Conservation (phyloP, 805 yeast species). For the Kodamaea lidongshanica region DNA sequence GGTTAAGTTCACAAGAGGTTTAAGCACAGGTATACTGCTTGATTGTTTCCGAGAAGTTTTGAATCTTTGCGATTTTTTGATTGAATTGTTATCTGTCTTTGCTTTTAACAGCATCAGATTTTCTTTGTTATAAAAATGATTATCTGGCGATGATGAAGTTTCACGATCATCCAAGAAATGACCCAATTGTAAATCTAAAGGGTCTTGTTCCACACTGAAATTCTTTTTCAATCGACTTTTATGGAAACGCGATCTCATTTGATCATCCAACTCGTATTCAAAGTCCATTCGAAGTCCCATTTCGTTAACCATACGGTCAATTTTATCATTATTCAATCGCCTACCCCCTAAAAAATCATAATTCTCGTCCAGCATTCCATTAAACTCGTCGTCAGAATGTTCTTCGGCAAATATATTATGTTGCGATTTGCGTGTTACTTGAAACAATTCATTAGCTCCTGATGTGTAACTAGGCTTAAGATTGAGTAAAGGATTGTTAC, state of each 20-base stretch:
- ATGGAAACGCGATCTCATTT: slow-evolving; percentile 28
- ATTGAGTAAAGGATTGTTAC: slow-evolving; percentile 3
- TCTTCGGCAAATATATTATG: neutral
- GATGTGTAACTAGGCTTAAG: slow-evolving; percentile 7
- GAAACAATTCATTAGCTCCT: slow-evolving; percentile 24
- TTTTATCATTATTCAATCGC: slow-evolving; percentile 29
- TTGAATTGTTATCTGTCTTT: slow-evolving; percentile 9
- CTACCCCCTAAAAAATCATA: slow-evolving; percentile 15
- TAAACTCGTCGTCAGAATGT: slow-evolving; percentile 19
- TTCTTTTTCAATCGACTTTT: slow-evolving; percentile 27
- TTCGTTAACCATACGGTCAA: slow-evolving; percentile 31
- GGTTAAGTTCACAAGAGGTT: slow-evolving; percentile 19
- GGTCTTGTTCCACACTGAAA: slow-evolving; percentile 15
- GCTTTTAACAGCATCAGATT: slow-evolving; percentile 22
- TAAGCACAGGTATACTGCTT: slow-evolving; percentile 22
- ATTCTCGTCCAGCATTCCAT: slow-evolving; percentile 9
- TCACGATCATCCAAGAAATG: slow-evolving; percentile 14
- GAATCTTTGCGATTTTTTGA: slow-evolving; percentile 18
- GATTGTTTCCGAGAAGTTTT: slow-evolving; percentile 15
- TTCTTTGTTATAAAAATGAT: slow-evolving; percentile 24
- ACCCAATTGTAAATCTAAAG: slow-evolving; percentile 29
- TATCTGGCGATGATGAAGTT: slow-evolving; percentile 5
- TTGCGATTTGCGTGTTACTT: slow-evolving; percentile 13
- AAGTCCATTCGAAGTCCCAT: slow-evolving; percentile 16
- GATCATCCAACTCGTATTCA: slow-evolving; percentile 30